Evolutionary conservation across 768 basidiomycete genomes (phyloP).

Genomic region (Trametes cingulata): DNA sequence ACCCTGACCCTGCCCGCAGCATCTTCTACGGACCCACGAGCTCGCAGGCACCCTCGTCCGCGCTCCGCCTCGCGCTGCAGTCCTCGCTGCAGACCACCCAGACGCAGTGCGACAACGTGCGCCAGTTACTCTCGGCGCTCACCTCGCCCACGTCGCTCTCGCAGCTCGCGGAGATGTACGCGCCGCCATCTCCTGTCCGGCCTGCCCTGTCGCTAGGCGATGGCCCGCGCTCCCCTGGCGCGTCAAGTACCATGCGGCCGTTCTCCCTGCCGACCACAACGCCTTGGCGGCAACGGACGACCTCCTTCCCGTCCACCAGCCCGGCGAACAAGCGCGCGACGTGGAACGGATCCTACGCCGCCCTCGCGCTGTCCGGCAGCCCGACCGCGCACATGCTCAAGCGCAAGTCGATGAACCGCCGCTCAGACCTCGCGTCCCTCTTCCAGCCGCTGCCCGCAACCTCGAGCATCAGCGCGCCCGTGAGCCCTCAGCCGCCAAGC

Average conservation of each 20-base stretch:
- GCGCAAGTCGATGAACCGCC: constrained; percentile 49
- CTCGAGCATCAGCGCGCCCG: constrained; percentile 44
- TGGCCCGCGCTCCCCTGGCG: constrained; percentile 27
- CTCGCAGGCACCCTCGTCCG: constrained; percentile 51
- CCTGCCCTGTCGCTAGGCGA: constrained; percentile 32
- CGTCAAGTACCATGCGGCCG: constrained; percentile 35
- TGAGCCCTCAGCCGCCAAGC: constrained; percentile 31
- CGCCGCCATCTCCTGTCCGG: constrained; percentile 64
- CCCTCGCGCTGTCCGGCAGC: constrained; percentile 49
- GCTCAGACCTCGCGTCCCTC: constrained; percentile 54
- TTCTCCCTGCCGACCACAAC: constrained; percentile 40
- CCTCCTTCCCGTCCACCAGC: constrained; percentile 30
- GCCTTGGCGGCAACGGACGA: constrained; percentile 25
- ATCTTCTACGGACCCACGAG: constrained; percentile 44
- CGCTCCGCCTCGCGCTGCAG: constrained; percentile 69
- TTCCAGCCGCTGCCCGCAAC: constrained; percentile 31
- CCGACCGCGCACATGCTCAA: constrained; percentile 45
- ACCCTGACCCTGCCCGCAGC: constrained; percentile 20
- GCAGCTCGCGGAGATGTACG: constrained; percentile 87
- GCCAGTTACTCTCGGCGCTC: constrained; percentile 75
- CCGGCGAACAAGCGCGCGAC: constrained; percentile 57
- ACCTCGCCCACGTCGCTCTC: constrained; percentile 70
- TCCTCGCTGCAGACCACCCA: constrained; percentile 76
- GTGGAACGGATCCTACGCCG: constrained; percentile 71
- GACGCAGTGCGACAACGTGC: constrained; percentile 79